phyloP scores from a whole-genome alignment of 2,329 filamentous ascomycete genomes.

The Neonectria coccinea region DNA sequence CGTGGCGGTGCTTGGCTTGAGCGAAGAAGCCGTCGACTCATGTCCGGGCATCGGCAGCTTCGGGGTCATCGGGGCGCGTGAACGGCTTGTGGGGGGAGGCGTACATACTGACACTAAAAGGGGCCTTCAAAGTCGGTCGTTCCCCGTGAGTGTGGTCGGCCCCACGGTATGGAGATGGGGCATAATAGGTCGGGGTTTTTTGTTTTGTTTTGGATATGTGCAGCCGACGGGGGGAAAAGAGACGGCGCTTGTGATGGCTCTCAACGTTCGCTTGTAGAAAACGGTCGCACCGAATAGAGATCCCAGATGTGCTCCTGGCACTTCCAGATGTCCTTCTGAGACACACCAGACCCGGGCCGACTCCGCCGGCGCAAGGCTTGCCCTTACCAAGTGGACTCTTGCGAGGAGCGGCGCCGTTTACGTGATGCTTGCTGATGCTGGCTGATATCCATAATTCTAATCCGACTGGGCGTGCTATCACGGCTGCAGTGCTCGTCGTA shows the following conservation, averaged over 20 bases:
- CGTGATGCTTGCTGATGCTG: constrained; percentile 31
- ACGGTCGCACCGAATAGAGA: constrained; percentile 13
- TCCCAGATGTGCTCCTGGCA: background rate
- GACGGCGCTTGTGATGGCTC: background rate
- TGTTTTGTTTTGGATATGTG: background rate
- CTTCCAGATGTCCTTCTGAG: constrained; percentile 3
- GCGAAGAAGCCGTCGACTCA: constrained; percentile 17
- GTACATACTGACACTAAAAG: background rate
- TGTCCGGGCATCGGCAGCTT: constrained; percentile 1
- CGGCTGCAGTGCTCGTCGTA: constrained; percentile 3
- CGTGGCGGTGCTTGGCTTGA: background rate
- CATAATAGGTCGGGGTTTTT: background rate
- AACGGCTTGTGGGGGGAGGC: background rate
- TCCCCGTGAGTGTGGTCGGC: background rate
- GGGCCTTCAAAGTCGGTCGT: background rate
- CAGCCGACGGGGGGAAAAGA: background rate
- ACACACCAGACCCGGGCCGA: constrained; percentile 23
- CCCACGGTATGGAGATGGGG: background rate
- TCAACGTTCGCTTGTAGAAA: constrained; percentile 20
- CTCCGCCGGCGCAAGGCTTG: constrained; percentile 31
- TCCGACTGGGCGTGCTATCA: constrained; percentile 12
- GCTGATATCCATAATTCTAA: constrained; percentile 11
- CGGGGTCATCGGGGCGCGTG: constrained; percentile 4
- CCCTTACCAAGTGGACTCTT: constrained; percentile 27
- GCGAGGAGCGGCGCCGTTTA: constrained; percentile 20